Base-by-base conservation (phyloP, 768 basidiomycete genomes). In the Boletus sensibilis region DNA sequence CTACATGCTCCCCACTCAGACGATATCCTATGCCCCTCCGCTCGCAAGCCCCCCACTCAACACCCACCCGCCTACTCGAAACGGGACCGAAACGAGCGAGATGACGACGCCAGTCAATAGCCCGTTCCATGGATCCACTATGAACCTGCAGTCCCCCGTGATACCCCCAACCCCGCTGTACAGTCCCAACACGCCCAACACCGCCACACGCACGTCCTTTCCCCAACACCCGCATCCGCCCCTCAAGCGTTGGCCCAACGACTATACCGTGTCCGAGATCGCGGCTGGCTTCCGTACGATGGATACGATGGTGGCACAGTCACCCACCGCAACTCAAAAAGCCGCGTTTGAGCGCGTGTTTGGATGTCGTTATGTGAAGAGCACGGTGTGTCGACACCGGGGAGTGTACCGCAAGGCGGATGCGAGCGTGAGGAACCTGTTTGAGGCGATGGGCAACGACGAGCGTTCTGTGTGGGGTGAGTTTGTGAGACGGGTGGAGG, bases 171-270 rank as follows among this genome's bases (percentile, higher is more conserved):
- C 62, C 20, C 64, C 63, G 6, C 53, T 68, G 38, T 70, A 67
- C 52, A 46, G 57, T 45, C 64, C 63, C 37, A 59, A 62, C 62
- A 62, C 65, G 43, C 64, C 56, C 55, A 59, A 41, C 58, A 61
- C 59, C 50, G 56, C 68, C 62, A 46, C 59, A 47, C 61, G 66
- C 3, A 51, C 63, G 13, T 61, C 75, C 25, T 76, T 79, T 44
- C 76, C 83, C 3, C 79, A 81, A 52, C 82, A 82, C 60, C 78
- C 84, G 0, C 84, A 85, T 60, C 83, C 85, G 2, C 84, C 85
- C 3, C 73, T 86, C 29, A 88, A 87, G 65, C 82, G 85, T 14
- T 89, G 87, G 87, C 87, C 87, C 35, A 87, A 88, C 64, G 87
- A 88, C 71, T 87, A 86, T 67, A 84, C 83, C 10, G 87, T 89